phyloP scores from a whole-genome alignment of 2,329 filamentous ascomycete genomes.

The Ophiostoma sp. region DNA sequence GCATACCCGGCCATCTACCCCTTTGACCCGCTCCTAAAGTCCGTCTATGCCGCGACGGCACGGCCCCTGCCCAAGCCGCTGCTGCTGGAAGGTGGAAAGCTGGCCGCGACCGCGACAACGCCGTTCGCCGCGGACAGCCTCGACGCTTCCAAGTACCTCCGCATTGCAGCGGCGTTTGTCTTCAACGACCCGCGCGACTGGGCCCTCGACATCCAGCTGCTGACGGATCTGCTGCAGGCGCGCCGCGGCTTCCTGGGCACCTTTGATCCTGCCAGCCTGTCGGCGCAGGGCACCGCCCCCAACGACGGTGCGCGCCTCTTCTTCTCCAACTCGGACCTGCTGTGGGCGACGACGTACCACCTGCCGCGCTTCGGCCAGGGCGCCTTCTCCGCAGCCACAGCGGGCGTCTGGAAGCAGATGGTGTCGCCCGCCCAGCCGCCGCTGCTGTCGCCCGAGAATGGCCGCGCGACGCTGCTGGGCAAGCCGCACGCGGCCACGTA shows the following conservation, averaged over 20 bases:
- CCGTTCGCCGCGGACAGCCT: conserved; percentile 14
- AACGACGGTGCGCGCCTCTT: conserved; percentile 78
- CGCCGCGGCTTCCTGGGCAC: conserved; percentile 75
- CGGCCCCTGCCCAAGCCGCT: conserved; percentile 49
- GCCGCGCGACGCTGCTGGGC: conserved; percentile 62
- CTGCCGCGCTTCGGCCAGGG: conserved; percentile 86
- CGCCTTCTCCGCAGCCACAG: conserved; percentile 75
- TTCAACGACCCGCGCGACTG: conserved; percentile 97
- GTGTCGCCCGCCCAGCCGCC: conserved; percentile 61
- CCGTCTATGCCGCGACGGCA: conserved; percentile 55
- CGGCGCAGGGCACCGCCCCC: conserved; percentile 49
- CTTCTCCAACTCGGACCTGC: conserved; percentile 85
- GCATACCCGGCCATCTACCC: conserved; percentile 75
- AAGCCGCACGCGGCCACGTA: conserved; percentile 79
- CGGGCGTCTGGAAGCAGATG: conserved; percentile 70
- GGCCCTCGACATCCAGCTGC: conserved; percentile 81
- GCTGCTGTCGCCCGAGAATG: conserved; percentile 35
- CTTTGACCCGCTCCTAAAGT: conserved; percentile 62
- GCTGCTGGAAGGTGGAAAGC: conserved; percentile 39
- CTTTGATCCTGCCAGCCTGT: conserved; percentile 45
- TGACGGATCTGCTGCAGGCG: conserved; percentile 77
- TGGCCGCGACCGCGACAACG: conserved; percentile 23
- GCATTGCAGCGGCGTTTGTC: conserved; percentile 81
- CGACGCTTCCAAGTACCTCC: conserved; percentile 47
- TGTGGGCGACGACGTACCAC: conserved; percentile 82